These are phyloP conservation scores for Harringtonia lauricola DNA, from an alignment of 2,329 filamentous ascomycete species.

Conservation along the genomic window DNA sequence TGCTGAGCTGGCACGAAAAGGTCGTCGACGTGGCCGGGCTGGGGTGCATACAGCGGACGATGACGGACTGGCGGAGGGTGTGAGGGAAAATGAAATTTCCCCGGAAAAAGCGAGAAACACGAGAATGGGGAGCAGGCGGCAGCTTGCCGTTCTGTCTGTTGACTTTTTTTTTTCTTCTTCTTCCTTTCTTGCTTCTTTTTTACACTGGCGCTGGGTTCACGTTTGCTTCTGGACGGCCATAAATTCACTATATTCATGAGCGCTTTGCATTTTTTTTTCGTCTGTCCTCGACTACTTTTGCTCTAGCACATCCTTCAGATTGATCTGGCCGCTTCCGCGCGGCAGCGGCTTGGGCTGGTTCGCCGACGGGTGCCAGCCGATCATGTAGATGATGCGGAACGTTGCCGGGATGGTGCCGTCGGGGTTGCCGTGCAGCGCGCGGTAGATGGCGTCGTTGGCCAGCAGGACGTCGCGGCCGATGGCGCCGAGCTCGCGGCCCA, in stretches of 20 bases:
- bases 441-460: slow-evolving; percentile 82
- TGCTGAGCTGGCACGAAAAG: slow-evolving; percentile 98
- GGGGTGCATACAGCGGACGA: slow-evolving; percentile 84
- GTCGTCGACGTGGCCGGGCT: slow-evolving; percentile 86
- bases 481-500: slow-evolving; percentile 70
- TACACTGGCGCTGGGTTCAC: not conserved
- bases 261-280: not conserved
- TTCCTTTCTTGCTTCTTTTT: not conserved
- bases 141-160: not conserved
- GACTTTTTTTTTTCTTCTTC: not conserved
- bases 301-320: slow-evolving; percentile 69
- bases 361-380: slow-evolving; percentile 85
- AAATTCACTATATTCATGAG: not conserved
- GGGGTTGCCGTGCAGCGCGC: slow-evolving; percentile 72
- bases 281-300: slow-evolving; percentile 22
- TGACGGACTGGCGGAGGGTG: slow-evolving; percentile 92
- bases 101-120: not conserved
- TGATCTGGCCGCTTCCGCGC: slow-evolving; percentile 77
- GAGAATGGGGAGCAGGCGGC: not conserved
- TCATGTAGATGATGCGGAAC: slow-evolving; percentile 95
- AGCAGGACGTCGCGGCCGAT: slow-evolving; percentile 76
- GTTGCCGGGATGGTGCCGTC: slow-evolving; percentile 75
- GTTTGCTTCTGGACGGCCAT: not conserved
- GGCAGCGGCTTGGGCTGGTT: slow-evolving; percentile 70
- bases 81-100: slow-evolving; percentile 26